Evolutionary conservation across 257 asterid species (phyloP).

Genomic region (Gentiana macrophylla): DNA sequence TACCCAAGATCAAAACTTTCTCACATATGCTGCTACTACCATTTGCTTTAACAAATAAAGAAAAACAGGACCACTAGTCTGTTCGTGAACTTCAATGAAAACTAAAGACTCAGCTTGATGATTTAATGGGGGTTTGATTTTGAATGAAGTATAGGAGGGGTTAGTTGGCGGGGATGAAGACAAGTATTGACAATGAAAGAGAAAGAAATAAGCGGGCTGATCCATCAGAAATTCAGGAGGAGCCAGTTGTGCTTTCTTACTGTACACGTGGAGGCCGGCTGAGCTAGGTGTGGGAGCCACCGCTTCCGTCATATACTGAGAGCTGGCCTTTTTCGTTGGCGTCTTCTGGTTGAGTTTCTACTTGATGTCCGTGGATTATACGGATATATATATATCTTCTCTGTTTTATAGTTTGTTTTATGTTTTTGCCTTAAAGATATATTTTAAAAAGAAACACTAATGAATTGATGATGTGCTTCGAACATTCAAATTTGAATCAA

Average conservation of each 20-base stretch:
- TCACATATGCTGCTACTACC: too few relatives aligned
- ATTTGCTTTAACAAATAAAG: background rate
- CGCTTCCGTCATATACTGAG: constrained; percentile 4
- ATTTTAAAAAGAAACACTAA: too few relatives aligned
- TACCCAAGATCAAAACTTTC: too few relatives aligned
- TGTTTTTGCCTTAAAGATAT: too few relatives aligned
- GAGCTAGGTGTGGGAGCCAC: constrained; percentile 21
- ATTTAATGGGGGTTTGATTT: constrained; percentile 3
- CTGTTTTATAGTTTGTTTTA: too few relatives aligned
- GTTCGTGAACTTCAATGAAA: constrained; percentile 3
- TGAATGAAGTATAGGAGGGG: background rate
- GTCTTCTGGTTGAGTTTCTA: constrained; percentile 1
- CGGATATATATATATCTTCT: background rate
- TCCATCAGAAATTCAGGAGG: constrained; percentile 18
- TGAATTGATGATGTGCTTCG: too few relatives aligned
- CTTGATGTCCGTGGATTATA: background rate
- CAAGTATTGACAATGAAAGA: constrained; percentile 9
- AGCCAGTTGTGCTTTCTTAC: constrained; percentile 36
- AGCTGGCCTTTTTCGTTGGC: constrained; percentile 8
- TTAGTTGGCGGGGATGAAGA: constrained; percentile 16
- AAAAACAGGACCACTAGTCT: background rate
- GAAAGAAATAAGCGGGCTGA: background rate
- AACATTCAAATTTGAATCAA: too few relatives aligned
- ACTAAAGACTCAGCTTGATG: background rate
- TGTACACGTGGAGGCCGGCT: constrained; percentile 58